These are phyloP conservation scores for Paecilomyces dactylethromorphus DNA, from an alignment of 2,329 filamentous ascomycete genomes.

Conservation along the genomic window DNA sequence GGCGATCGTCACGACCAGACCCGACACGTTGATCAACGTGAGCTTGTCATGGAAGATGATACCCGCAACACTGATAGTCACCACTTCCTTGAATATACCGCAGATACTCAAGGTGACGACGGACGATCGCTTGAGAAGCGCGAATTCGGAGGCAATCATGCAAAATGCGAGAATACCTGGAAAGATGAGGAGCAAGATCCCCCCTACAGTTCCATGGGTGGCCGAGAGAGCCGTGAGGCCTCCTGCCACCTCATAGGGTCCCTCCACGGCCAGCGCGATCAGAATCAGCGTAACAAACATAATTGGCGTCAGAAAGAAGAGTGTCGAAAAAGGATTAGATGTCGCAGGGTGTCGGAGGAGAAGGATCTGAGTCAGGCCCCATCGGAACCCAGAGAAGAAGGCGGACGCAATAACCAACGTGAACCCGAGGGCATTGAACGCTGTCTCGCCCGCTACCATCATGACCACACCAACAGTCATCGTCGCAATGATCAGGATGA, in stretches of 20 bases:
- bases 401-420: slow-evolving; percentile 86
- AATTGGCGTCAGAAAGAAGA: slow-evolving; percentile 94
- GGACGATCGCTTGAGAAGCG: slow-evolving; percentile 85
- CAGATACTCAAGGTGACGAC: slow-evolving; percentile 95
- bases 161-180: slow-evolving; percentile 87
- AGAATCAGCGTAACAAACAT: slow-evolving; percentile 82
- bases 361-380: slow-evolving; percentile 96
- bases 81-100: slow-evolving; percentile 97
- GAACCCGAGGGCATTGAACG: slow-evolving; percentile 82
- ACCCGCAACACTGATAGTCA: slow-evolving; percentile 85
- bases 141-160: slow-evolving; percentile 96
- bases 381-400: slow-evolving; percentile 94
- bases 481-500: slow-evolving; percentile 78
- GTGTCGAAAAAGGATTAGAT: slow-evolving; percentile 91
- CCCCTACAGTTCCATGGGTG: slow-evolving; percentile 60
- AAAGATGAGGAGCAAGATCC: slow-evolving; percentile 73
- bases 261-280: slow-evolving; percentile 82
- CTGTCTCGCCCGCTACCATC: slow-evolving; percentile 95
- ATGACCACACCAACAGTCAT: slow-evolving; percentile 94
- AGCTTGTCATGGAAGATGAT: slow-evolving; percentile 83
- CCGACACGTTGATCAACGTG: slow-evolving; percentile 79
- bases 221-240: slow-evolving; percentile 60
- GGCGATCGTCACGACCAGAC: slow-evolving; percentile 77
- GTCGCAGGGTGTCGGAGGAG: slow-evolving; percentile 90
- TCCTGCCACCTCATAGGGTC: slow-evolving; percentile 59